Evolutionary conservation across 768 basidiomycete genomes (phyloP).

Genomic region (Serendipita vermifera): DNA sequence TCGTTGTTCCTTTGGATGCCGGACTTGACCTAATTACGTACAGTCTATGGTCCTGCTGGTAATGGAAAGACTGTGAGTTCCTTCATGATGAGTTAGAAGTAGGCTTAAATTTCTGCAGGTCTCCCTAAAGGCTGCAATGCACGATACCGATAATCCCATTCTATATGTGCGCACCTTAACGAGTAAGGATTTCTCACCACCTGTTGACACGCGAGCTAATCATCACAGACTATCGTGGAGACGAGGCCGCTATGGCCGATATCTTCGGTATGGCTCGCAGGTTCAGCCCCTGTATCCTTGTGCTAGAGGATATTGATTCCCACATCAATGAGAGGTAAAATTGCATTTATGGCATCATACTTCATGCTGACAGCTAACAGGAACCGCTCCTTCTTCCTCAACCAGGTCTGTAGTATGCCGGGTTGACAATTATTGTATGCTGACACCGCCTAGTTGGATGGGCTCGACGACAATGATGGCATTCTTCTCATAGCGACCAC

Average conservation of each 20-base stretch:
- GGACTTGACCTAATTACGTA: neutral
- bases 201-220: neutral
- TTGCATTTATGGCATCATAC: neutral
- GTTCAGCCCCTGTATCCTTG: conserved; percentile 47
- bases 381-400: conserved; percentile 80
- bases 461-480: conserved; percentile 67
- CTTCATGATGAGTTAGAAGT: conserved; percentile 32
- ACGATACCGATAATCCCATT: conserved; percentile 46
- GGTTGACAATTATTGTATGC: neutral
- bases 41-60: conserved; percentile 69
- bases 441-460: conserved; percentile 31
- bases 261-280: conserved; percentile 66
- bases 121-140: conserved; percentile 46
- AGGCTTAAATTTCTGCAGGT: neutral
- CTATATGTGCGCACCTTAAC: conserved; percentile 76
- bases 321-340: conserved; percentile 39
- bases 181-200: conserved; percentile 29
- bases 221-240: conserved; percentile 40
- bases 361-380: conserved; percentile 23
- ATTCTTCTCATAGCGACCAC: conserved; percentile 67
- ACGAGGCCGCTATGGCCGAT: conserved; percentile 50
- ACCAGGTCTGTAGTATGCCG: conserved; percentile 40
- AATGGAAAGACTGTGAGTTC: conserved; percentile 75
- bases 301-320: conserved; percentile 61
- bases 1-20: neutral